Evolutionary conservation across 768 basidiomycete species (phyloP).

Genomic region (Russula vinacea): DNA sequence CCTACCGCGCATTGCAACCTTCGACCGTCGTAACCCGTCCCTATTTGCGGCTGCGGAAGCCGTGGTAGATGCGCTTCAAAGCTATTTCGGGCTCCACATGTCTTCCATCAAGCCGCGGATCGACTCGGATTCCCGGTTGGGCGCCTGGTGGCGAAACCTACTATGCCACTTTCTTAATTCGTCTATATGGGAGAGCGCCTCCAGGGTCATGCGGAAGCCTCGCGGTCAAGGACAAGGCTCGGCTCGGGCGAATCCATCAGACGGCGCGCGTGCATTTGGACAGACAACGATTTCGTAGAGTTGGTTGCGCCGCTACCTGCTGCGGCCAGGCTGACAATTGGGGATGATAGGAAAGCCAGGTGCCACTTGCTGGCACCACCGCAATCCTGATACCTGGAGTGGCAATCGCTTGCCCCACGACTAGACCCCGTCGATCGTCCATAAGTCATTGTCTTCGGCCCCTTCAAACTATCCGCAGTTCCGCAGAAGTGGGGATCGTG

Average conservation of each 20-base stretch:
- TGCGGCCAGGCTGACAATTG: constrained; percentile 5
- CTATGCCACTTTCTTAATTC: not conserved
- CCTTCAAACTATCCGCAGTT: constrained; percentile 1
- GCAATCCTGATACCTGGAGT: constrained; percentile 7
- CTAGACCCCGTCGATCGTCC: constrained; percentile 6
- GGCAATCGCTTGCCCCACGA: not conserved
- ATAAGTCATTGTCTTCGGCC: not conserved
- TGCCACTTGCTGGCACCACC: not conserved
- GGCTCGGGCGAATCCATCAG: constrained; percentile 14
- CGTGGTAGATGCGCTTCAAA: not conserved
- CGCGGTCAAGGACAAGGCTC: not conserved
- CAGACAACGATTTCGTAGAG: not conserved
- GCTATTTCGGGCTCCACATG: not conserved
- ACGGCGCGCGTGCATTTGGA: not conserved
- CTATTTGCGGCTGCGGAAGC: constrained; percentile 6
- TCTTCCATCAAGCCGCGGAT: constrained; percentile 8
- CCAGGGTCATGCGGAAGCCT: constrained; percentile 8
- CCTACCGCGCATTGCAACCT: not conserved
- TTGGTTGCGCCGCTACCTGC: not conserved
- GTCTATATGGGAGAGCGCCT: not conserved
- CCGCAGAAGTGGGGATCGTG: not conserved
- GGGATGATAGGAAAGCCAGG: not conserved
- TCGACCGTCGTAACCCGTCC: not conserved
- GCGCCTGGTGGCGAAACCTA: not conserved
- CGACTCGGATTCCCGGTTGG: constrained; percentile 1